Base-by-base conservation (phyloP, 345 rosid genomes). In the Raphanus sativus region DNA sequence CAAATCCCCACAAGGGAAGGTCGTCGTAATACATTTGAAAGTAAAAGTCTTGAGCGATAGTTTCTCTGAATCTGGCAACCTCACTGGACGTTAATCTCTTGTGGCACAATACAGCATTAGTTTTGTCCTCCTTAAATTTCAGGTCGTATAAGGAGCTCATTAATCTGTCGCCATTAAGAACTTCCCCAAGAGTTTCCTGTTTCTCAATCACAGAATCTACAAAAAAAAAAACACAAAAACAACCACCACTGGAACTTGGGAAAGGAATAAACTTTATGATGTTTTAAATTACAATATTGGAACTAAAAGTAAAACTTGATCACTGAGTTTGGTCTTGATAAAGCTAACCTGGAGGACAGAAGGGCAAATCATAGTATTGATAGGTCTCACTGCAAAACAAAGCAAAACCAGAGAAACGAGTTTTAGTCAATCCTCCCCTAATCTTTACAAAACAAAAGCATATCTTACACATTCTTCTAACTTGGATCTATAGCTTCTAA, bases 1-100 rank as follows among this genome's bases (percentile, higher is more conserved):
- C 33, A 82, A 87, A 94, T 50, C 96, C 98, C 98, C 97, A 94
- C 26, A 91, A 75, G 13, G 97, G 97, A 34, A 94, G 96, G 85
- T 89, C 94, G 34, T 91, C 96, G 69, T 83, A 87, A 77, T 91
- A 88, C 91, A 94, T 90, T 65, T 91, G 96, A 78, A 89, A 94
- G 85, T 94, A 94, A 75, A 83, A 94, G 61, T 91, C 94, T 80
- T 86, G 76, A 21, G 71, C 62, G 36, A 94, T 82, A 52, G 87
- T 84, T 42, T 84, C 76, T 81, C 94, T 89, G 25, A 91, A 84
- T 60, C 71, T 84, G 33, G 80, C 77, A 62, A 88, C 75, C 24
- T 90, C 90, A 83, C 78, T 84, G 15, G 48, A 12, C 60, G 67
- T 73, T 36, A 94, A 85, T 70, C 84, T 87, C 79, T 78, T 88